phyloP scores from a whole-genome alignment of 345 rosid genomes.

The Geranium brycei region DNA sequence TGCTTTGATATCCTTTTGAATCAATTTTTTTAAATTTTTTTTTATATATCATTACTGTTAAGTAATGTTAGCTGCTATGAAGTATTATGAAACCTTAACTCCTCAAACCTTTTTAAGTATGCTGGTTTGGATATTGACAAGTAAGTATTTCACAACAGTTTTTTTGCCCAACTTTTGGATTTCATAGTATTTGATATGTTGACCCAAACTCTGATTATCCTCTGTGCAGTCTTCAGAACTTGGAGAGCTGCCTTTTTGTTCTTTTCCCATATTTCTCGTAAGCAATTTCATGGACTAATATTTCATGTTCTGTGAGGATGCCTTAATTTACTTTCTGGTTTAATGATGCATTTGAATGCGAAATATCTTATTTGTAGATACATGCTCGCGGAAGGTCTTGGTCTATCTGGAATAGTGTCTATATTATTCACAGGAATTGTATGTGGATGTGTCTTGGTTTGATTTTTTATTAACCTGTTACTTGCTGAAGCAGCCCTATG shows the following conservation, averaged over 20 bases:
- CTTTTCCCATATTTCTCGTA: conserved; percentile 55
- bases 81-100: conserved; percentile 57
- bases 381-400: conserved; percentile 99
- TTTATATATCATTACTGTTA: background rate
- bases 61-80: conserved; percentile 2
- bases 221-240: conserved; percentile 73
- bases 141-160: conserved; percentile 34
- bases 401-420: conserved; percentile 96
- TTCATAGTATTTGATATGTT: conserved; percentile 7
- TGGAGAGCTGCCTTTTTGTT: conserved; percentile 96
- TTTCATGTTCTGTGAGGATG: background rate
- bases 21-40: conserved; percentile 3
- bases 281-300: background rate
- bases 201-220: conserved; percentile 2
- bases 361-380: conserved; percentile 35
- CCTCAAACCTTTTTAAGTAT: conserved; percentile 86
- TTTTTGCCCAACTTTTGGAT: background rate
- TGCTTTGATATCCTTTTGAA: conserved; percentile 81
- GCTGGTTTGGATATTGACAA: conserved; percentile 95
- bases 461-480: background rate
- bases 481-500: conserved; percentile 6
- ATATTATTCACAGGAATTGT: conserved; percentile 96
- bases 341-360: conserved; percentile 1
- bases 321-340: background rate
- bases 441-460: conserved; percentile 18